phyloP scores from a whole-genome alignment of 2,329 filamentous ascomycete genomes.

The Sphaceloma murrayae region DNA sequence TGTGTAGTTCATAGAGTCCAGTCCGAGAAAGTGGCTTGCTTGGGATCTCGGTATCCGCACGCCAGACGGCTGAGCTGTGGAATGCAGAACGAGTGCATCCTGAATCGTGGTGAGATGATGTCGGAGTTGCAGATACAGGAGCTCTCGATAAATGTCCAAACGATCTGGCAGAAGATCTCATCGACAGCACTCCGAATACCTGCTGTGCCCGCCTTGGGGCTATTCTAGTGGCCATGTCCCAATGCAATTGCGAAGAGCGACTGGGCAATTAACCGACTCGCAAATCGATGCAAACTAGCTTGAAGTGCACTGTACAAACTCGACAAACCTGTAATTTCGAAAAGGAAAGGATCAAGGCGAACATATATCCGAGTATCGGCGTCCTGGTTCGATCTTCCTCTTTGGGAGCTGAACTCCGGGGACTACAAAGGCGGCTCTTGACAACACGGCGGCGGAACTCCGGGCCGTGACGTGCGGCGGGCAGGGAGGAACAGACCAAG shows the following conservation, averaged over 20 bases:
- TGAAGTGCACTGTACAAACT: no score
- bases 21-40: constrained; percentile 47
- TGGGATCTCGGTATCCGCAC: constrained; percentile 19
- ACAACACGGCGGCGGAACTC: neutral
- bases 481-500: neutral
- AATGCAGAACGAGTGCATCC: neutral
- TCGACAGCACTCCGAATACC: constrained; percentile 5
- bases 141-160: no score
- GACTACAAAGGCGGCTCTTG: neutral
- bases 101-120: neutral
- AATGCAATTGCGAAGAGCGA: no score
- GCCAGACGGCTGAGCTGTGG: constrained; percentile 2
- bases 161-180: no score
- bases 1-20: constrained; percentile 67
- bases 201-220: neutral
- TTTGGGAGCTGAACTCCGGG: neutral
- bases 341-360: neutral
- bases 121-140: no score
- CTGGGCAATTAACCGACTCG: no score
- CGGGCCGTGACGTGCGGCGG: constrained; percentile 3
- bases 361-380: neutral
- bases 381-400: neutral
- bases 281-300: no score
- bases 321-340: no score
- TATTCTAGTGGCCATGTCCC: constrained; percentile 13